These are phyloP conservation scores for Floccularia luteovirens DNA, from an alignment of 768 basidiomycete species.

Conservation along the genomic window DNA sequence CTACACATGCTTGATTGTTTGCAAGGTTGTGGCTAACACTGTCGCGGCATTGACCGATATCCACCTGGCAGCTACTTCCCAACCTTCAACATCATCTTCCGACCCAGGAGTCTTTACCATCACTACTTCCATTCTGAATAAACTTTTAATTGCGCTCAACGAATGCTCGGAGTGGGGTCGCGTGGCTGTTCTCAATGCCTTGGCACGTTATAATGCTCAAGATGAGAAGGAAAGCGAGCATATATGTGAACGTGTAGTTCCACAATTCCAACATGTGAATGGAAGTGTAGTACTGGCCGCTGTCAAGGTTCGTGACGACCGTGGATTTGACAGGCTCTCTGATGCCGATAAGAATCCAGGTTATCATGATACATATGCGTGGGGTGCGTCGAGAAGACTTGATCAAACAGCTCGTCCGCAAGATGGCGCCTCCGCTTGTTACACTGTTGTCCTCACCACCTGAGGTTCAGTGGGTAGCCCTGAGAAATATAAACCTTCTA, in stretches of 20 bases:
- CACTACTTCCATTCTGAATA: conserved; percentile 76
- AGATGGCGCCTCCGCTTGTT: conserved; percentile 96
- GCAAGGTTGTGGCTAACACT: conserved; percentile 95
- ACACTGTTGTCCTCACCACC: conserved; percentile 95
- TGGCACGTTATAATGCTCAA: conserved; percentile 73
- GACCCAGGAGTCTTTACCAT: conserved; percentile 74
- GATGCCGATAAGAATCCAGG: conserved; percentile 40
- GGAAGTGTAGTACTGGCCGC: conserved; percentile 96
- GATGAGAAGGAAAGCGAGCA: conserved; percentile 97
- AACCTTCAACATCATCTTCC: conserved; percentile 44
- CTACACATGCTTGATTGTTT: conserved; percentile 2
- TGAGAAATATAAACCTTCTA: conserved; percentile 94
- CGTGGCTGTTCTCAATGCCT: conserved; percentile 83
- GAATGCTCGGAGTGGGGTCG: conserved; percentile 99
- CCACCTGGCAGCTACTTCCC: conserved; percentile 61
- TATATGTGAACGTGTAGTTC: conserved; percentile 96
- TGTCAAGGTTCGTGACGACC: conserved; percentile 82
- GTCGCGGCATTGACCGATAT: conserved; percentile 92
- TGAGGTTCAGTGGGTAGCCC: conserved; percentile 97
- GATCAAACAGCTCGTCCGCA: conserved; percentile 76
- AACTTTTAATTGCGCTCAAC: conserved; percentile 90
- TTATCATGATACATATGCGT: conserved; percentile 96
- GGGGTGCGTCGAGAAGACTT: conserved; percentile 76
- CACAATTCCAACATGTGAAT: conserved; percentile 97
- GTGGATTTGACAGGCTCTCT: too few species aligned